Percentiles rank a stretch among this genome's conserved stretches.
Conservation (phyloP, 441 rosid species). For the Macaranga tanarius region DNA sequence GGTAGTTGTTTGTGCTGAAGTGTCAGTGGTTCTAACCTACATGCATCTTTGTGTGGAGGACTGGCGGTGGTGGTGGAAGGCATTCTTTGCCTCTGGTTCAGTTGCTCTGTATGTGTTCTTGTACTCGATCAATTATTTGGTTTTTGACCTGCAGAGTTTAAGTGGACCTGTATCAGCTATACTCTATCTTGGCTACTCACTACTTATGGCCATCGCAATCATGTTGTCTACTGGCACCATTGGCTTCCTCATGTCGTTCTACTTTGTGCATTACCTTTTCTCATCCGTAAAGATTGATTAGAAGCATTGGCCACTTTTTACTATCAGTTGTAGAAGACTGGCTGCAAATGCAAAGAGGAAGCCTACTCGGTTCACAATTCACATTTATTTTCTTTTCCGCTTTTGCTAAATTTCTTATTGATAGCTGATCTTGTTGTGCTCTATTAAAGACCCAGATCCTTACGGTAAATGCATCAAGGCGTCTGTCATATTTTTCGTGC, state of each 20-base stretch:
- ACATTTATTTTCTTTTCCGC: conserved; percentile 12
- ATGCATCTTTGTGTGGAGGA: conserved; percentile 99
- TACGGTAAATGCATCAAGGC: conserved; percentile 23
- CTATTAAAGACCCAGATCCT: conserved; percentile 20
- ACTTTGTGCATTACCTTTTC: conserved; percentile 92
- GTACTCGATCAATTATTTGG: conserved; percentile 89
- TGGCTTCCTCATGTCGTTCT: conserved; percentile 82
- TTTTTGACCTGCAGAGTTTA: conserved; percentile 83
- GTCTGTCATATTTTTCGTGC: conserved; percentile 15
- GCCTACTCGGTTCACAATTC: conserved; percentile 24
- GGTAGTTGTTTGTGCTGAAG: conserved; percentile 88
- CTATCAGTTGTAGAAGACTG: conserved; percentile 23
- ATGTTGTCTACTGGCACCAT: conserved; percentile 90
- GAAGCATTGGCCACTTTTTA: conserved; percentile 8
- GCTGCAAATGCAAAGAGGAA: conserved; percentile 23
- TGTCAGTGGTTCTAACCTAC: conserved; percentile 89
- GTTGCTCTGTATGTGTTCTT: conserved; percentile 83
- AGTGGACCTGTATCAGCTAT: conserved; percentile 92
- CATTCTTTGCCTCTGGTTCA: conserved; percentile 93
- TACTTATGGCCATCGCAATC: conserved; percentile 89
- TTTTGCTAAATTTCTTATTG: conserved; percentile 17
- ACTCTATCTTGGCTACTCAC: conserved; percentile 88
- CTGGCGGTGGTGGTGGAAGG: conserved; percentile 99
- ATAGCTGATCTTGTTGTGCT: conserved; percentile 32
- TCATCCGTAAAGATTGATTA: conserved; percentile 94